Evolutionary conservation across 495 filamentous ascomycete genomes (phyloP), one percentile per base, ranked within the genome.

Genomic region (Melanomma pulvis-pyrius): DNA sequence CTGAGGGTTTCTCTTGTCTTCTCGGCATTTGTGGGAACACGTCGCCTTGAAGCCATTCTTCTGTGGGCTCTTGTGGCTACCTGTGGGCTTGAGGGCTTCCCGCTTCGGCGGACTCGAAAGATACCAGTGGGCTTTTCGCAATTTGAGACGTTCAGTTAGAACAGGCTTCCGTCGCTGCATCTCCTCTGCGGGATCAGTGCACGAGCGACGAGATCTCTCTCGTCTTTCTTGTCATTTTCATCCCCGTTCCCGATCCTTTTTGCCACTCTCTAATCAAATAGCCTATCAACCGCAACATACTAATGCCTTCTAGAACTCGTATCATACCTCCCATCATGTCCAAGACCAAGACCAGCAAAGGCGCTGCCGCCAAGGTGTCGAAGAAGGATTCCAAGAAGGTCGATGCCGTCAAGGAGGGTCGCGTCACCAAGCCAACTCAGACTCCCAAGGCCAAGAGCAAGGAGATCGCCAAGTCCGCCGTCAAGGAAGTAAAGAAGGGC

Each of bases 391-490:
- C 59, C 41, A 67, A 71, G 68, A 67, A 67, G 26, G 26, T 48
- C n/a, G 50, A 48, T 1, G 68, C 34, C 79, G 79, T 82, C 69
- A 82, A 81, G 69, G 77, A 78, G 44, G 81, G 79, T 51, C 77
- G 76, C 32, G 72, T 82, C 64, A 76, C 74, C 60, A 83, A 83
- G 66, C 52, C 78, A 1, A 70, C 66, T 52, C 70, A 78, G 60
- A 65, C 73, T 15, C 67, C 75, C 32, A 71, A 71, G 57, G 69
- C 73, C 19, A 79, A 81, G 73, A 73, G 70, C 29, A 81, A 80
- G 64, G 78, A 78, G 25, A 67, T 79, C 17, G 77, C 77, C 22
- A 82, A 80, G 70, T 75, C 77, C 25, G 69, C 73, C 22, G 30
- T 28, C 30, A 53, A 66, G 48, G 55, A 71, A 53, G 63, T 83